phyloP scores from a whole-genome alignment of 73 alveolate species.

The Diophrys sp. region DNA sequence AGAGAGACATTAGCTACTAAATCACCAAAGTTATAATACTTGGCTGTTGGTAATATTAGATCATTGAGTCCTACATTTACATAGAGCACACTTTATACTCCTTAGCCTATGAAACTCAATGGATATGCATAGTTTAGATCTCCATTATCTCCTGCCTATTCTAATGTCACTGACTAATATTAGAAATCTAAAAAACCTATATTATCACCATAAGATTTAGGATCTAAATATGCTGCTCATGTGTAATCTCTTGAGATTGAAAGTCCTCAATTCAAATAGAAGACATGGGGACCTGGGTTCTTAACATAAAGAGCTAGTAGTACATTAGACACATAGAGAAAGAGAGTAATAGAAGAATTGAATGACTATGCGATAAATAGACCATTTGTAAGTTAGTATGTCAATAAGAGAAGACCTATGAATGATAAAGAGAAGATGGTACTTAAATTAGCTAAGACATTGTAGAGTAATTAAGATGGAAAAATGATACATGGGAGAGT shows the following conservation, averaged over 20 bases:
- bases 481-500: background rate
- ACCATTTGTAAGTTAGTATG: background rate
- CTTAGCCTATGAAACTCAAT: background rate
- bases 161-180: background rate
- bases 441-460: background rate
- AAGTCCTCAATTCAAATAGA: no score
- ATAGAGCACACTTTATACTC: background rate
- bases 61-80: background rate
- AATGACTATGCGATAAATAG: background rate
- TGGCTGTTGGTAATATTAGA: background rate
- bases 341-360: background rate
- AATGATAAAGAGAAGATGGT: background rate
- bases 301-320: background rate
- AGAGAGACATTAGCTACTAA: background rate
- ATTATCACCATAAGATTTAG: background rate
- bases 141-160: background rate
- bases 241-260: background rate
- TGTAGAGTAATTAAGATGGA: background rate
- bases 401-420: background rate
- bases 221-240: no score
- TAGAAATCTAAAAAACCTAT: no score
- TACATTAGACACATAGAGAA: background rate
- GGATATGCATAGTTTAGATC: background rate
- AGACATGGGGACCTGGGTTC: background rate
- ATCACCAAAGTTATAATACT: background rate